Percentiles rank a stretch among this genome's conserved stretches.
These are phyloP conservation scores for Cordyceps cateniannulata DNA, from an alignment of 2,329 filamentous ascomycete species.

Conservation along the genomic window DNA sequence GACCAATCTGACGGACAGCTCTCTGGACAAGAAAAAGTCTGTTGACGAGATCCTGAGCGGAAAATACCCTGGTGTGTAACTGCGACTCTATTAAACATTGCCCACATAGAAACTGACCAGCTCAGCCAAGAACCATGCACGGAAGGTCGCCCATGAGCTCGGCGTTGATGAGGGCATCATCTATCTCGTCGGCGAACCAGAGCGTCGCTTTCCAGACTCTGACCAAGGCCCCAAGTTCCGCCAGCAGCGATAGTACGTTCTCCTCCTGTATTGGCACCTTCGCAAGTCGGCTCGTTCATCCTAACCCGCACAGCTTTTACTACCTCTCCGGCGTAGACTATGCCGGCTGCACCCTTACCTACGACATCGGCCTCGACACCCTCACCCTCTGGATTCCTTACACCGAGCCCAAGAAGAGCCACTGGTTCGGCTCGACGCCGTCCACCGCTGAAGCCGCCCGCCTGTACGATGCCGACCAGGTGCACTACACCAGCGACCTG, in stretches of 20 bases:
- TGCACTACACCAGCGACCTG: conserved; percentile 54
- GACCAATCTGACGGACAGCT: conserved; percentile 19
- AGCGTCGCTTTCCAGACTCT: conserved; percentile 49
- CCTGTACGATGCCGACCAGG: conserved; percentile 64
- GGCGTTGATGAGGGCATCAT: conserved; percentile 44
- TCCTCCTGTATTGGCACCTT: too few relatives aligned
- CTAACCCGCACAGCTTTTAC: conserved; percentile 41
- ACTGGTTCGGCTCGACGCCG: conserved; percentile 60
- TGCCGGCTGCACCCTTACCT: conserved; percentile 48
- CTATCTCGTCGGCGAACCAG: conserved; percentile 47
- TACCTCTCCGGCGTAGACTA: conserved; percentile 51
- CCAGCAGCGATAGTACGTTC: conserved; percentile 51
- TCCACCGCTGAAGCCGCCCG: conserved; percentile 53
- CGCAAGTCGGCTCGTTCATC: not conserved
- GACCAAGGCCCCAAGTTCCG: conserved; percentile 50
- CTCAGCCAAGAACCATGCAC: conserved; percentile 50
- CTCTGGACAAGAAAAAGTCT: conserved; percentile 33
- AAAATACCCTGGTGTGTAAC: conserved; percentile 22
- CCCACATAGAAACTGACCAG: not conserved
- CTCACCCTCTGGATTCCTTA: conserved; percentile 70
- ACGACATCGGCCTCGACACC: conserved; percentile 51
- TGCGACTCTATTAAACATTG: not conserved
- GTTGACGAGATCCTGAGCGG: conserved; percentile 15
- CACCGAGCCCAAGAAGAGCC: conserved; percentile 52
- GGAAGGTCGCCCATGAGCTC: conserved; percentile 47